Evolutionary conservation across 2,329 filamentous ascomycete genomes (phyloP), one percentile per base, ranked within the genome.

Genomic region (Talaromyces amestolkiae): DNA sequence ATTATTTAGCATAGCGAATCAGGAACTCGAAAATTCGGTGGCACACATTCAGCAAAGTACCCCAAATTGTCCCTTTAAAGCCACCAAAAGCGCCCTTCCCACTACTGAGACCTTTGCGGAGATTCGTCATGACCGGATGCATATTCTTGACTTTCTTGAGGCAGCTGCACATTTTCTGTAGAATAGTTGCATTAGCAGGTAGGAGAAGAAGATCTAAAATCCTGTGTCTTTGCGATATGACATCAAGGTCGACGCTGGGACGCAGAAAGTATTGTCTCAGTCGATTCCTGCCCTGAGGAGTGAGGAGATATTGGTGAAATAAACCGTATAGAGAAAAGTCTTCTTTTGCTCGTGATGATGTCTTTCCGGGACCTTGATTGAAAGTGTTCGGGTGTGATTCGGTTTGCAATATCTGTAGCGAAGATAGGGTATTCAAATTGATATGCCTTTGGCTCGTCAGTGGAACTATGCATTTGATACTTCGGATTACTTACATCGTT

Each of bases 361-460:
- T 82, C 68, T 82, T 85, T 7, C 83, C 85, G 2, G 88, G 86
- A 0, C 90, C 91, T 78, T 90, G 89, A 70, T 89, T 91, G 68
- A 94, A 90, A 58, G 86, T 88, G 72, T 92, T 93, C 4, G 92
- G 93, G 75, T 96, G 92, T 11, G 86, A 86, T 74, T 97, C 93
- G 1, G 90, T 87, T 64, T 90, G 89, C 31, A 97, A 83, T 33
- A 99, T 91, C 71, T 97, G 94, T 9, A 99, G 84, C 1, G 93
- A 93, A 15, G 87, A 78, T 49, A 98, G 80, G 0, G 93, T 91
- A 72, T 97, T 92, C 2, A 85, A 81, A 70, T 92, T 95, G 69
- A 97, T 83, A 72, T 95, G 92, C 88, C 94, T 92, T 60, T 80
- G 80, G 58, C 58, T 3, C 19, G 45, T 22, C 37, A 9, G 31